Percentiles rank a stretch among this genome's conserved stretches.
Conservation (phyloP, 228 moss, liverwort and hornwort genomes). For the Sphagnum fallax region DNA sequence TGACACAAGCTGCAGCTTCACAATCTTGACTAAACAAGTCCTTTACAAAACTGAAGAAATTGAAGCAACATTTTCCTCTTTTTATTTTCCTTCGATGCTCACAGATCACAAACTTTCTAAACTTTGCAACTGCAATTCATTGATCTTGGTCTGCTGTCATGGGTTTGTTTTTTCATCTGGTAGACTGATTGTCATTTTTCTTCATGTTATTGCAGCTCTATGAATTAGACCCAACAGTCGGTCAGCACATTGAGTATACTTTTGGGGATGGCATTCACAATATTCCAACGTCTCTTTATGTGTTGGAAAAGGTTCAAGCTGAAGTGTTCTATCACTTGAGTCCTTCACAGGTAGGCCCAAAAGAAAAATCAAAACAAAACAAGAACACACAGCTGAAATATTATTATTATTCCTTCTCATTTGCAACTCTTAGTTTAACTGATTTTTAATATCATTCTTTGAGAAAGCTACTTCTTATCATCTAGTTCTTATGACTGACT, state of each 20-base stretch:
- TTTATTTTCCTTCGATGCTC: no score
- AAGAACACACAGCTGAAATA: no score
- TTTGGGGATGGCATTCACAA: conserved; percentile 26
- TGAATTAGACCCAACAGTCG: conserved; percentile 28
- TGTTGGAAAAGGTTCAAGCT: conserved; percentile 32
- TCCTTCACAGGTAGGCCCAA: conserved; percentile 15
- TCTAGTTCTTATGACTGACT: not conserved
- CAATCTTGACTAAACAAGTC: no score
- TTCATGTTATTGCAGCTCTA: not conserved
- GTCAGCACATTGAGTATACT: conserved; percentile 27
- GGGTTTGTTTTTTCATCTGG: no score
- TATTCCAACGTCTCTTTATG: conserved; percentile 27
- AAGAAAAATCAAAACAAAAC: no score
- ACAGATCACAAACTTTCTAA: no score
- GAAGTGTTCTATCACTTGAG: conserved; percentile 37
- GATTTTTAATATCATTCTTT: not conserved
- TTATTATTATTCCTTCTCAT: not conserved
- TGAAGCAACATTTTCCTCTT: no score
- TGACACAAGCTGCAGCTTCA: no score
- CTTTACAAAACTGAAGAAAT: no score
- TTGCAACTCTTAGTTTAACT: not conserved
- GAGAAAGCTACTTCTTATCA: not conserved
- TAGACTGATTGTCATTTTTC: no score
- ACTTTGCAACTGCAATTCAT: no score
- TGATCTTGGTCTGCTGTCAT: no score